Percentiles rank a stretch among this genome's conserved stretches.
These are phyloP conservation scores for Salix arbutifolia DNA, from an alignment of 345 rosid species.

Conservation along the genomic window DNA sequence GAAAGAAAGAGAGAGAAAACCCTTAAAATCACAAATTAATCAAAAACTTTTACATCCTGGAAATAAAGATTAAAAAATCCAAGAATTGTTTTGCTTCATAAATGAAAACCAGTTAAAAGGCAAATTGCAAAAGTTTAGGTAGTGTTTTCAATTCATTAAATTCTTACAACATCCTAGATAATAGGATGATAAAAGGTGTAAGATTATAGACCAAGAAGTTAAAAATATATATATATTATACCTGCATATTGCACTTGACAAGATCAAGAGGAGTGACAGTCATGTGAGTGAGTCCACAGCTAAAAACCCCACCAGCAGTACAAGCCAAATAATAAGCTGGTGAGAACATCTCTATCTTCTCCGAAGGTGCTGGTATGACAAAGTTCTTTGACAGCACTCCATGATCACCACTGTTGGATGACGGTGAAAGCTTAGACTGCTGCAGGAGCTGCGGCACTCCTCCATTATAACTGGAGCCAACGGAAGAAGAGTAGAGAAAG, in stretches of 20 bases:
- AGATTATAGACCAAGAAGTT: not conserved
- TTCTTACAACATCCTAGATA: not conserved
- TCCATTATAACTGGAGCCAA: not conserved
- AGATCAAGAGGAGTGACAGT: slow-evolving; percentile 91
- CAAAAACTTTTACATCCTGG: no score
- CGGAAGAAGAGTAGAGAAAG: slow-evolving; percentile 59
- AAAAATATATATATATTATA: not conserved
- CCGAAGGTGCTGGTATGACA: slow-evolving; percentile 55
- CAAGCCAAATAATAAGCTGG: slow-evolving; percentile 78
- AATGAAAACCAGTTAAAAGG: not conserved
- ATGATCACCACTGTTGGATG: slow-evolving; percentile 5
- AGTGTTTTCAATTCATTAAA: not conserved
- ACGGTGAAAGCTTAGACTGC: not conserved
- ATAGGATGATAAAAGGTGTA: not conserved
- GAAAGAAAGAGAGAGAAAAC: not conserved
- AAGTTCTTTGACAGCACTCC: slow-evolving; percentile 16
- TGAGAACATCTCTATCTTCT: slow-evolving; percentile 72
- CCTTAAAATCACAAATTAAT: not conserved
- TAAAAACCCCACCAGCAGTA: slow-evolving; percentile 62
- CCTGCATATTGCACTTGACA: slow-evolving; percentile 99
- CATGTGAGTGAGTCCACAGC: slow-evolving; percentile 87
- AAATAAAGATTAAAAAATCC: no score
- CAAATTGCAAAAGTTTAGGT: not conserved
- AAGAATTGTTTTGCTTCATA: not conserved
- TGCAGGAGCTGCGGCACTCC: not conserved